Conservation (phyloP, 1,284 basidiomycete species). For the Ustilago shanxiensis region DNA sequence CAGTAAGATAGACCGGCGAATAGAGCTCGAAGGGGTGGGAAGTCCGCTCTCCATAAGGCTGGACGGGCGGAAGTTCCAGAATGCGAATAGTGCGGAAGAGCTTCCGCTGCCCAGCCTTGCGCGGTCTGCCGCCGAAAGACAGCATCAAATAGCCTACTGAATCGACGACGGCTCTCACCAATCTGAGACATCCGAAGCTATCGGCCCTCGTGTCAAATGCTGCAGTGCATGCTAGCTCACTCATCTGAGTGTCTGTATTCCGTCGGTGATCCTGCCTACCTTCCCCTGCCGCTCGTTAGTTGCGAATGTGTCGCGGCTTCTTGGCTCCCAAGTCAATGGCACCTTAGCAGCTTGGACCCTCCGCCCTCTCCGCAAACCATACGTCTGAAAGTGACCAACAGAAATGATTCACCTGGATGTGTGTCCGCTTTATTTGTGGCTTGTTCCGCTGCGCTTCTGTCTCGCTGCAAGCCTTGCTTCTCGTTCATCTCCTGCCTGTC, state of each 20-base stretch:
- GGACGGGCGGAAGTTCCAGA: background rate
- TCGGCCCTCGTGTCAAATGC: background rate
- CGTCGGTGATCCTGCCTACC: background rate
- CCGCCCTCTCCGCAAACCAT: background rate
- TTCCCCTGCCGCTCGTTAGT: background rate
- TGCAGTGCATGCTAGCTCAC: slow-evolving; percentile 1
- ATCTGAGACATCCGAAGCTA: slow-evolving; percentile 8
- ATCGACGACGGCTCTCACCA: background rate
- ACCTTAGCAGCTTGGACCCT: slow-evolving; percentile 14
- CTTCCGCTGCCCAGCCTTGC: slow-evolving; percentile 7
- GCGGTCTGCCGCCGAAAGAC: background rate
- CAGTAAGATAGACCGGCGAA: background rate
- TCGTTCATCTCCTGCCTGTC: background rate
- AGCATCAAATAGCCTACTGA: slow-evolving; percentile 3
- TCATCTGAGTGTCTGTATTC: background rate
- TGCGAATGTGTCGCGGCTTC: background rate
- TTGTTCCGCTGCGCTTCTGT: slow-evolving; percentile 5
- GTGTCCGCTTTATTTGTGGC: slow-evolving; percentile 8
- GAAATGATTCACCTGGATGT: background rate
- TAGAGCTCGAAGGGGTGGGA: background rate
- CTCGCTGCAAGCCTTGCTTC: slow-evolving; percentile 1
- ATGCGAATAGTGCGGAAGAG: slow-evolving; percentile 3
- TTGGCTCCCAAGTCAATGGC: background rate
- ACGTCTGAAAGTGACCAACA: background rate
- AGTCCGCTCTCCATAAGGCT: background rate